Evolutionary conservation across 768 basidiomycete genomes (phyloP), one percentile per base, ranked within the genome.

Genomic region (Tubosaeta sp.): DNA sequence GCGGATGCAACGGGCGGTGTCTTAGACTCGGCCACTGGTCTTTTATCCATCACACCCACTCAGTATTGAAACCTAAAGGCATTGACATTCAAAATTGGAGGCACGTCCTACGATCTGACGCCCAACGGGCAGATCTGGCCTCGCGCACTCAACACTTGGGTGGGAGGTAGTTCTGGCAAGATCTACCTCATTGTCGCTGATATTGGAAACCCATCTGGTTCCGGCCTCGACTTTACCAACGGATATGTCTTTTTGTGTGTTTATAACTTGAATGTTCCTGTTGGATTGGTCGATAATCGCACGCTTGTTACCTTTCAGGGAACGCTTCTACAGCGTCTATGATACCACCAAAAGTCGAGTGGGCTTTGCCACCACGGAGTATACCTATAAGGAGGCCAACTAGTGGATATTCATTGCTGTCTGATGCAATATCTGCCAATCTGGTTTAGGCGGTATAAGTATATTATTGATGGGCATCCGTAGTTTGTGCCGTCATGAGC

Each of bases 121-220:
- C 44, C 64, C 12, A 61, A 65, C 18, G 64, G 25, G 3, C 51
- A 47, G 34, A 47, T 47, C 31, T 47, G 32, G 40, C 46, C 51
- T 13, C 51, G 46, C 13, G 35, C 39, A 3, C 40, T 68, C 36
- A 68, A 68, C 51, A 32, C 51, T 6, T 35, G 22, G 12, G 47
- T 68, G 4, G 63, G 66, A 11, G 67, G 64, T 5, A 45, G 14
- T 9, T 21, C 49, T 12, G 13, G 42, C 30, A 21, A 9, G 25
- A 64, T 65, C 30, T 65, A 65, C 42, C 60, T 67, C 16, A 24
- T 67, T 38, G 36, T 67, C 2, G 3, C 13, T 25, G 54, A 59
- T 27, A 44, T 59, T 6, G 61, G 57, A 11, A 45, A 46, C 11
- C 41, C 44, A n/a, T 48, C 32, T 25, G 59, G 59, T 5, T 30